Evolutionary conservation across 2,329 filamentous ascomycete genomes (phyloP), one percentile per base, ranked within the genome.

Genomic region (Phoma sp.): DNA sequence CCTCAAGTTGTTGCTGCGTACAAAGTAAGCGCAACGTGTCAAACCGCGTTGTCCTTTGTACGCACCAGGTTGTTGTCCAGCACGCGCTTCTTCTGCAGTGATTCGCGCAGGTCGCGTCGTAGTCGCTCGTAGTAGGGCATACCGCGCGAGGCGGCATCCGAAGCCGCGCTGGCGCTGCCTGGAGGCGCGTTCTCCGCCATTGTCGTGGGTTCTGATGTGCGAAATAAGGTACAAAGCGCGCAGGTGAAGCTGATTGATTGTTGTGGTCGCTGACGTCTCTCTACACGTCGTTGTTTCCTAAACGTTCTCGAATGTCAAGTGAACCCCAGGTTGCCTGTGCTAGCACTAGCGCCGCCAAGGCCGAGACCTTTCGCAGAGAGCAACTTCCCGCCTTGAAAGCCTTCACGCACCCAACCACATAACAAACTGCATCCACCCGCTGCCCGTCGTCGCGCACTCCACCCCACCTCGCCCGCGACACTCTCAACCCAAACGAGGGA

Each of bases 101-200:
- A 85, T 50, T 87, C 84, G 58, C 87, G 83, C 3, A 92, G 79
- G 52, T 89, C 86, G 53, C 83, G 81, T 54, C 88, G 83, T 40
- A 90, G 81, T 68, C 88, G 87, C 72, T 92, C 89, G 74, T 92
- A 92, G 76, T 89, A 91, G 15, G 87, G 87, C 45, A 77, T 71
- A 53, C 81, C 78, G 57, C 78, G 78, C 47, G 78, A 78, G 34
- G 79, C 77, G 61, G 84, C 81, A 23, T 75, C 69, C 15, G 65
- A 65, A 4, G 72, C 60, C 37, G 72, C 68, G 38, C 70, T 68
- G 18, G 72, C 62, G 46, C 73, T 71, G 45, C 63, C 59, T 10
- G 74, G 74, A 14, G 78, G 74, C 28, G 74, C 74, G 53, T 80
- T 84, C 60, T 83, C 81, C 28, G 79, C 67, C 81, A 83, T 83